Conservation (phyloP, 257 asterid genomes). For the Verbena officinalis region DNA sequence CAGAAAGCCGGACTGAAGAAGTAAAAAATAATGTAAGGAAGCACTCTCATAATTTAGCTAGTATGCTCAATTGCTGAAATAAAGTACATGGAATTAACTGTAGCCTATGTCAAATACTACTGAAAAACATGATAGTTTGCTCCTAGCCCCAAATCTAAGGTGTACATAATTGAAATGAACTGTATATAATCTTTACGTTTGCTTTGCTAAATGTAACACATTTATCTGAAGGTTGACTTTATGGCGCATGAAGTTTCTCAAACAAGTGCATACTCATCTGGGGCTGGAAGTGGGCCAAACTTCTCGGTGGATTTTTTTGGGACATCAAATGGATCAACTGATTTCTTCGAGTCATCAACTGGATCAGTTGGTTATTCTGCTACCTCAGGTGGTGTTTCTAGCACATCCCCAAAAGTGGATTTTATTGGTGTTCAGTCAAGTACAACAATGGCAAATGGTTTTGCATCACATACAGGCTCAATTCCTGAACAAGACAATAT, state of each 20-base stretch:
- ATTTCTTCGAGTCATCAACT: constrained; percentile 37
- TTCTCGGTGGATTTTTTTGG: constrained; percentile 39
- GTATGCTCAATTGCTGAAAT: not conserved
- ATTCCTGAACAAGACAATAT: constrained; percentile 35
- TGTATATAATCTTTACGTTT: constrained; percentile 20
- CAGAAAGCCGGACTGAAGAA: constrained; percentile 37
- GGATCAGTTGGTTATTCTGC: constrained; percentile 46
- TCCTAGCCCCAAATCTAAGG: constrained; percentile 7
- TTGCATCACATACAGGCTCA: constrained; percentile 33
- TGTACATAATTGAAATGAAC: constrained; percentile 12
- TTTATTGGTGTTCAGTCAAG: constrained; percentile 40
- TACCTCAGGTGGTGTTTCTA: constrained; percentile 39
- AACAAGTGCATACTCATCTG: constrained; percentile 37
- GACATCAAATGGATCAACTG: constrained; percentile 40
- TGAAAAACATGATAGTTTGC: constrained; percentile 8
- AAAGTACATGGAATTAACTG: constrained; percentile 7
- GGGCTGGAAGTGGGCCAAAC: constrained; percentile 35
- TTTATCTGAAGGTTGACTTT: constrained; percentile 50
- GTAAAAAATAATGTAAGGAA: constrained; percentile 47
- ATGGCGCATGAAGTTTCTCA: constrained; percentile 39
- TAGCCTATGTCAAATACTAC: constrained; percentile 17
- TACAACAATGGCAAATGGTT: constrained; percentile 34
- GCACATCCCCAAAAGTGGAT: constrained; percentile 38
- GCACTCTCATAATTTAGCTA: constrained; percentile 4
- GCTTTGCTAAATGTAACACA: constrained; percentile 36